These are phyloP conservation scores for Aspergillus phoenicis DNA, from an alignment of 2,329 filamentous ascomycete species.

Conservation along the genomic window DNA sequence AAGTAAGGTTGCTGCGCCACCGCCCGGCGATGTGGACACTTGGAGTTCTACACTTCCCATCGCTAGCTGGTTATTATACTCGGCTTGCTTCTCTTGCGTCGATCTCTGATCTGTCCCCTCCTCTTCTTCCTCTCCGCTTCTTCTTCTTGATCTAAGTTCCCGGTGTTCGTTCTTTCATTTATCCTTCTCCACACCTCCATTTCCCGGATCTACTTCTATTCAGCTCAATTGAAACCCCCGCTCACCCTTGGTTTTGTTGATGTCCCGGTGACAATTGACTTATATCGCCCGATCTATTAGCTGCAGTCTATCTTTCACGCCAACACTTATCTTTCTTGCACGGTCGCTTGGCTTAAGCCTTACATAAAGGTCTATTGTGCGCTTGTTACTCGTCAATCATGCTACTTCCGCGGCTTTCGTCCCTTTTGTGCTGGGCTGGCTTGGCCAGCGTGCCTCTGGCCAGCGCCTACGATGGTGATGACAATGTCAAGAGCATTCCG, in stretches of 20 bases:
- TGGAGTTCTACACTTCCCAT: conserved; percentile 13
- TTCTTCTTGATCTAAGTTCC: conserved; percentile 10
- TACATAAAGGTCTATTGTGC: background rate
- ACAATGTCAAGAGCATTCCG: conserved; percentile 66
- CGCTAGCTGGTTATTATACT: no score
- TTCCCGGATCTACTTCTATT: conserved; percentile 32
- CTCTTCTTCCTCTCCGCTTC: conserved; percentile 13
- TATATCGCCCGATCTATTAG: conserved; percentile 13
- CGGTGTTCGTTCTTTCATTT: background rate
- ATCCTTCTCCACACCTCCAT: conserved; percentile 9
- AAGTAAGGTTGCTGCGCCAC: conserved; percentile 20
- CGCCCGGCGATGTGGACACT: conserved; percentile 28
- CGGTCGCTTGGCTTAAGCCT: conserved; percentile 3
- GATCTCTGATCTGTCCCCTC: conserved; percentile 7
- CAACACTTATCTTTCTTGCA: conserved; percentile 9
- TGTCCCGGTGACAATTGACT: conserved; percentile 37
- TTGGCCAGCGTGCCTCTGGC: conserved; percentile 34
- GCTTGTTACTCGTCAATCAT: conserved; percentile 23
- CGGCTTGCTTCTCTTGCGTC: background rate
- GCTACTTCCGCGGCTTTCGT: conserved; percentile 39
- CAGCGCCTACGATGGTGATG: conserved; percentile 50
- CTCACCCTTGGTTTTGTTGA: conserved; percentile 38
- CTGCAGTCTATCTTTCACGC: conserved; percentile 24
- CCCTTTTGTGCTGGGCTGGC: conserved; percentile 39
- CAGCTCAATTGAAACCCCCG: conserved; percentile 29